Evolutionary conservation across 2,329 filamentous ascomycete genomes (phyloP).

Genomic region (Biscogniauxia marginata): DNA sequence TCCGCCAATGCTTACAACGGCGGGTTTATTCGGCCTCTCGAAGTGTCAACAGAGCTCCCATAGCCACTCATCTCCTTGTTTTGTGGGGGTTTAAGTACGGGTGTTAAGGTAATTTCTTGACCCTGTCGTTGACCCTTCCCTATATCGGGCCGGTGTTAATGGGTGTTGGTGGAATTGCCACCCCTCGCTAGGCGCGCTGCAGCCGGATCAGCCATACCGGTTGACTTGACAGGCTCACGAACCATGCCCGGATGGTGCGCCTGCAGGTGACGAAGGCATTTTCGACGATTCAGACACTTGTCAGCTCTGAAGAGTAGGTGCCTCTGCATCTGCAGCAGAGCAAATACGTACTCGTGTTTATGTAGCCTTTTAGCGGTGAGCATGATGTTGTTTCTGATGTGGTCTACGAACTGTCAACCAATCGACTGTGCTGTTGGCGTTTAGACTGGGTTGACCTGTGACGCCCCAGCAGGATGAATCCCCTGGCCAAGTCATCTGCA

Average conservation of each 20-base stretch:
- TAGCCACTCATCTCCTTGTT: neutral
- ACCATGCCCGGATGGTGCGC: slow-evolving; percentile 7
- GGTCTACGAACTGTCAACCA: slow-evolving; percentile 10
- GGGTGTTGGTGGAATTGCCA: slow-evolving; percentile 6
- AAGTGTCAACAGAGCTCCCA: neutral
- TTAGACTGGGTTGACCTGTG: neutral
- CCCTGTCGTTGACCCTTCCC: slow-evolving; percentile 21
- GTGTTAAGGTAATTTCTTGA: slow-evolving; percentile 17
- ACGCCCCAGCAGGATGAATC: neutral
- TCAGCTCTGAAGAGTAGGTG: slow-evolving; percentile 7
- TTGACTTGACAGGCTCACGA: slow-evolving; percentile 17
- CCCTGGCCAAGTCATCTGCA: neutral
- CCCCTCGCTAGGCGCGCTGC: slow-evolving; percentile 15
- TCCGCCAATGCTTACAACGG: neutral
- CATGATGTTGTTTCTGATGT: slow-evolving; percentile 5
- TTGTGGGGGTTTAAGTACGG: slow-evolving; percentile 17
- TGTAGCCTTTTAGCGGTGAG: slow-evolving; percentile 19
- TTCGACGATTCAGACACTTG: slow-evolving; percentile 11
- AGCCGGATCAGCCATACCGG: slow-evolving; percentile 17
- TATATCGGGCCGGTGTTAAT: slow-evolving; percentile 22
- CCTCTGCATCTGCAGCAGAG: slow-evolving; percentile 16
- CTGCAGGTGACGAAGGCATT: slow-evolving; percentile 17
- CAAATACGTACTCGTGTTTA: slow-evolving; percentile 10
- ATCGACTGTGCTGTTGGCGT: neutral
- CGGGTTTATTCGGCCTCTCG: neutral